phyloP scores from a whole-genome alignment of 805 yeast species.

The Candida rishiriensis region DNA sequence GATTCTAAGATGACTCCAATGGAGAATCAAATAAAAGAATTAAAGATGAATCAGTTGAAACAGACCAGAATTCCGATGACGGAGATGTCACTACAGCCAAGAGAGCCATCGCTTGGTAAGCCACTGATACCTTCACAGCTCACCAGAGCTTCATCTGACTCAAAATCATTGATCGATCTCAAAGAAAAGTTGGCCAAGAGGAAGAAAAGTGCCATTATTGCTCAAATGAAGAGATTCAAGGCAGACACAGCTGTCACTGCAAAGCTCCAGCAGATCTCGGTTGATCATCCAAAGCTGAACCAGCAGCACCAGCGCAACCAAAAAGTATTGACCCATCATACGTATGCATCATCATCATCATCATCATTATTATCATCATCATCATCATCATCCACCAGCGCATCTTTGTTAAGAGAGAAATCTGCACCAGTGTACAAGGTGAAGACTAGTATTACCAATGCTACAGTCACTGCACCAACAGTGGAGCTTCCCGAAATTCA shows the following conservation, averaged over 20 bases:
- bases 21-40: slow-evolving; percentile 2
- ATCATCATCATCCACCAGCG: neutral
- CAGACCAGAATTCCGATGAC: slow-evolving; percentile 22
- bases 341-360: too few relatives aligned
- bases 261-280: slow-evolving; percentile 13
- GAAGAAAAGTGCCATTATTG: slow-evolving; percentile 12
- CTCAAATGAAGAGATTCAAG: slow-evolving; percentile 10
- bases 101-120: slow-evolving; percentile 2
- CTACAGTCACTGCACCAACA: neutral
- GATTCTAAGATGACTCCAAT: slow-evolving; percentile 5
- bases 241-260: neutral
- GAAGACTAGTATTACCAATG: neutral
- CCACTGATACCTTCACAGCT: slow-evolving; percentile 4
- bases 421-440: neutral
- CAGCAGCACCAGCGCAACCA: neutral
- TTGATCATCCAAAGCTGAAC: slow-evolving; percentile 17
- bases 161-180: slow-evolving; percentile 15
- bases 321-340: neutral
- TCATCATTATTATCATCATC: too few relatives aligned
- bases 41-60: slow-evolving; percentile 8
- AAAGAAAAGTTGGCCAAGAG: slow-evolving; percentile 17
- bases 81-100: slow-evolving; percentile 20
- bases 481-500: slow-evolving; percentile 3
- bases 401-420: slow-evolving; percentile 2
- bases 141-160: slow-evolving; percentile 9